Base-by-base conservation (phyloP, 2,329 filamentous ascomycete genomes). In the Arthrobotrys megalospora region DNA sequence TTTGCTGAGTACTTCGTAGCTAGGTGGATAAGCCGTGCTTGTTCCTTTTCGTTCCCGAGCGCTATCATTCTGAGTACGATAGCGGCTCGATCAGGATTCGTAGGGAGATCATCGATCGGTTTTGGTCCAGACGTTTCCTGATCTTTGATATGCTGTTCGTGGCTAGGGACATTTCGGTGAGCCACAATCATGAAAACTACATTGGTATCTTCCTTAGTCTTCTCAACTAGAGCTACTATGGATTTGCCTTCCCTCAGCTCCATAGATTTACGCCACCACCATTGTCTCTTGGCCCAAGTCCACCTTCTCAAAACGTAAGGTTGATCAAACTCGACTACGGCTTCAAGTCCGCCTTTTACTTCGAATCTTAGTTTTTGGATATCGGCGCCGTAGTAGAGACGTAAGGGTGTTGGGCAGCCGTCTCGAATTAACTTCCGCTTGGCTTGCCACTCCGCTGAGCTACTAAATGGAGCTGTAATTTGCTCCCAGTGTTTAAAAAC, bases 131-230 rank as follows among this genome's bases (percentile, higher is more conserved):
- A 6, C 0, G 2, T 3, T 24, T 38, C 55, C 7, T 28, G 24
- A 5, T 21, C 3, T 7, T 69, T 47, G 19, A 12, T 32, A 6
- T 63, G n/a, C 12, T 28, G 21, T 2, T 80, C 75, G 3, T 65
- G 16, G 21, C 24, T 65, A n/a, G 58, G 60, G 48, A 80, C 71
- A n/a, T 79, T 66, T 43, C 82, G 53, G 19, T 80, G 79, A 4
- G 79, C 67, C 24, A 82, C 81, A 3, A 81, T 62, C 6, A 82
- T 69, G 63, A 82, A 82, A 1, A 79, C 79, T 14, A 81, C 77
- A 45, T 81, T 79, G 12, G 64, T 73, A n/a, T 79, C 65, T 21
- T 80, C 71, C 21, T 77, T 7, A 2, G 52, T 77, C 19, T 63
- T 71, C 41, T 77, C 73, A 28, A 77, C 63, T 41, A 77, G 28